A percentile compares a stretch with the other conserved stretches of the same genome.
Evolutionary conservation across 2,329 filamentous ascomycete genomes (phyloP).

Genomic region (Lachnellula willkommii): DNA sequence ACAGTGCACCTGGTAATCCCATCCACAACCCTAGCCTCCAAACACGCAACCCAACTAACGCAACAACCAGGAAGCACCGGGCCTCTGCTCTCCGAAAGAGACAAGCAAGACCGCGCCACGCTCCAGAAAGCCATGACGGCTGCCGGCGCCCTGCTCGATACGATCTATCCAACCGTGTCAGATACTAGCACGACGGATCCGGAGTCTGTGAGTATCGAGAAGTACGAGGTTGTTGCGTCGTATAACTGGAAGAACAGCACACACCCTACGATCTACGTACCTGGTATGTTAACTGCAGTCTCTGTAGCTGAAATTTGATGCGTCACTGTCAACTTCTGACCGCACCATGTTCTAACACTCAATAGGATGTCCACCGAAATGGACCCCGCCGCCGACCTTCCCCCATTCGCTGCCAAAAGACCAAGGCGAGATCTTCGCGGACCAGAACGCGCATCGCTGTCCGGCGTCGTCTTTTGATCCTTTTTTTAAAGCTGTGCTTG

Average conservation of each 20-base stretch:
- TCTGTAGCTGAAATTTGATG: background rate
- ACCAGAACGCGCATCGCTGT: slow-evolving; percentile 28
- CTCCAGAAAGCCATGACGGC: too few species aligned
- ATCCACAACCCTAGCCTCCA: too few species aligned
- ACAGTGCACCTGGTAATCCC: too few species aligned
- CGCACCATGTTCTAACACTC: background rate
- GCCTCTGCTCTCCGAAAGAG: too few species aligned
- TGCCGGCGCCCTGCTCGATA: background rate
- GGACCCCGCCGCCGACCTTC: slow-evolving; percentile 15
- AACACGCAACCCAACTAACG: too few species aligned
- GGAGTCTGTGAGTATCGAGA: slow-evolving; percentile 6
- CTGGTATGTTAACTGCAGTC: slow-evolving; percentile 11
- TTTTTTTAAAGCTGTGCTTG: slow-evolving; percentile 23
- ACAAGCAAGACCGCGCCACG: too few species aligned
- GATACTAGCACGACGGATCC: background rate
- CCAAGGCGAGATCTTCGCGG: slow-evolving; percentile 20
- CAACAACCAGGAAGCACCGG: too few species aligned
- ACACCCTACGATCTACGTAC: slow-evolving; percentile 19
- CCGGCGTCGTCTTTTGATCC: slow-evolving; percentile 27
- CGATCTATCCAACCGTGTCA: too few species aligned
- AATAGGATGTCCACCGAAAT: slow-evolving; percentile 16
- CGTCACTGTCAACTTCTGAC: background rate
- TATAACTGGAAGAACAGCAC: slow-evolving; percentile 19
- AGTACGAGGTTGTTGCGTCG: slow-evolving; percentile 19
- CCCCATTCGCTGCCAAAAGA: slow-evolving; percentile 11